Conservation (phyloP, 768 basidiomycete genomes). For the Rhodocollybia butyracea region DNA sequence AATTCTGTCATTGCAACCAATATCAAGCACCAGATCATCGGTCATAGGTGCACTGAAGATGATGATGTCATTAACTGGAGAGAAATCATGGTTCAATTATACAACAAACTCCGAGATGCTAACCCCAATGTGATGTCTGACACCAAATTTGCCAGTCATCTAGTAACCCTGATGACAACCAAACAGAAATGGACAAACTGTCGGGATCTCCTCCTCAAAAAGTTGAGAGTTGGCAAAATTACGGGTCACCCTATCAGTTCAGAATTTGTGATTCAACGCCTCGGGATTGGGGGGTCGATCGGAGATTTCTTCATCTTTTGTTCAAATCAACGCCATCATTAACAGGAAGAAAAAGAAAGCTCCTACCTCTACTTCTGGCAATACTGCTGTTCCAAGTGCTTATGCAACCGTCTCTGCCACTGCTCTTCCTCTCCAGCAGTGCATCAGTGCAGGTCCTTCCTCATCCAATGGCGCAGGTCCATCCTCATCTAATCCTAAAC, state of each 20-base stretch:
- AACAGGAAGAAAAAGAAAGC: neutral
- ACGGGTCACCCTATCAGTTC: neutral
- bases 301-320: neutral
- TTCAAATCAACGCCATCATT: neutral
- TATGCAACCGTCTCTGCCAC: neutral
- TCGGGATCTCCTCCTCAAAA: neutral
- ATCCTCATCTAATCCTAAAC: neutral
- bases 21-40: conserved; percentile 11
- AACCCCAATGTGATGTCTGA: conserved; percentile 7
- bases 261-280: neutral
- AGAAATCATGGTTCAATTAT: neutral
- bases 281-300: neutral
- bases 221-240: neutral
- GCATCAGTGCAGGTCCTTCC: no score
- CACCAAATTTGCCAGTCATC: conserved; percentile 6
- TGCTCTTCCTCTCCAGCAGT: neutral
- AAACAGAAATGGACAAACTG: neutral
- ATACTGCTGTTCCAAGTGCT: neutral
- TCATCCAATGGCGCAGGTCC: neutral
- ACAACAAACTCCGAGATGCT: neutral
- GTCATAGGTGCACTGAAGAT: neutral
- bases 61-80: neutral
- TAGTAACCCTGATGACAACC: conserved; percentile 7
- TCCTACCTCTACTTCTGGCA: neutral
- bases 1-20: conserved; percentile 5